A percentile compares a stretch with the other conserved stretches of the same genome.
phyloP scores from a whole-genome alignment of 148 eudicot genomes.

The Polygonum aviculare region DNA sequence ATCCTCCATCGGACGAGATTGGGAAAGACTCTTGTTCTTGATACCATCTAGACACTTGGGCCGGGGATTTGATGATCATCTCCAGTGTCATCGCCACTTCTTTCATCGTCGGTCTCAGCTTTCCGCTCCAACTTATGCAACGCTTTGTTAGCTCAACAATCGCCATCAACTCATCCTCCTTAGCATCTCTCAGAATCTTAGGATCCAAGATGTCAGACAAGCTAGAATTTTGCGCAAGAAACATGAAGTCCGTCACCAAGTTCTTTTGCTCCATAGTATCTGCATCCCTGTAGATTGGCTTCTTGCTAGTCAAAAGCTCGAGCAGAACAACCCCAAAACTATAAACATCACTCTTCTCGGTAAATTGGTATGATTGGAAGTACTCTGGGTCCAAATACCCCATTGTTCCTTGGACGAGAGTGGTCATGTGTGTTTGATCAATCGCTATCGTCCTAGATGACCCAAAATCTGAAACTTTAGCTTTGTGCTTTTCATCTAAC shows the following conservation, averaged over 20 bases:
- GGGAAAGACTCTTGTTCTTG: background rate
- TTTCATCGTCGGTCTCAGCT: slow-evolving; percentile 3
- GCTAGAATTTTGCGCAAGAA: background rate
- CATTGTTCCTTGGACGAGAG: slow-evolving; percentile 9
- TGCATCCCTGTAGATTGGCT: background rate
- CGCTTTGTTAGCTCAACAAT: slow-evolving; percentile 4
- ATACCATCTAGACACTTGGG: background rate
- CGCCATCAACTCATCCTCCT: slow-evolving; percentile 2
- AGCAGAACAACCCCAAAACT: background rate
- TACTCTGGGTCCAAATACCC: slow-evolving; percentile 3
- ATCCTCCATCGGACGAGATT: background rate
- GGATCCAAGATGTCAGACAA: background rate
- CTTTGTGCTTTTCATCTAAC: background rate
- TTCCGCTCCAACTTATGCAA: background rate
- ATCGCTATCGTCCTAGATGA: slow-evolving; percentile 3
- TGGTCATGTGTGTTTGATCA: slow-evolving; percentile 7
- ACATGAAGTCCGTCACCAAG: slow-evolving; percentile 8
- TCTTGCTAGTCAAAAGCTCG: background rate
- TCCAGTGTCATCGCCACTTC: slow-evolving; percentile 5
- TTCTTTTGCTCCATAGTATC: slow-evolving; percentile 4
- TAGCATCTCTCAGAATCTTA: background rate
- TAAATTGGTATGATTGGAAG: slow-evolving; percentile 4
- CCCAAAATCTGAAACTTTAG: background rate
- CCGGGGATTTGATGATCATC: slow-evolving; percentile 4
- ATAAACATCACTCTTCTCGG: background rate